Conservation (phyloP, 331 rosid genomes). For the Malus hybrid region DNA sequence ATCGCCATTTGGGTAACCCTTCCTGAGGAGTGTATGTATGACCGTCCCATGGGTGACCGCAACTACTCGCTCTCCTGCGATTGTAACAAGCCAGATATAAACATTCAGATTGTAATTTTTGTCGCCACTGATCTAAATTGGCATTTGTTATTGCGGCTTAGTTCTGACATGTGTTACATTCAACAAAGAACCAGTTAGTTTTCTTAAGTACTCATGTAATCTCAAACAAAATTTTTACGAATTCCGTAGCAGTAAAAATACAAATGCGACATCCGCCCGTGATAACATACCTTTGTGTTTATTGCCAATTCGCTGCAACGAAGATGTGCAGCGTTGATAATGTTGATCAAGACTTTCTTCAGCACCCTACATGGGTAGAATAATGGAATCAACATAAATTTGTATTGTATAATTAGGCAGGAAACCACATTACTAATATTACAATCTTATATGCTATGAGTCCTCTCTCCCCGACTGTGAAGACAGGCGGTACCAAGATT, state of each 20-base stretch:
- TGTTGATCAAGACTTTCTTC: conserved; percentile 84
- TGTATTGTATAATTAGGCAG: background rate
- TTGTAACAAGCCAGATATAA: conserved; percentile 2
- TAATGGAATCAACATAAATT: conserved; percentile 10
- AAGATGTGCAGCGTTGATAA: conserved; percentile 61
- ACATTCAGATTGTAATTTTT: background rate
- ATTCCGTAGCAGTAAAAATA: background rate
- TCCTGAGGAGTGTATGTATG: conserved; percentile 42
- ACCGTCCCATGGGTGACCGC: conserved; percentile 76
- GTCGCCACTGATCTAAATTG: background rate
- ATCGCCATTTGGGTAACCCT: conserved; percentile 37
- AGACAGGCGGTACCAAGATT: background rate
- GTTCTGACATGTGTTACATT: background rate
- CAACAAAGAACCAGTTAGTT: background rate
- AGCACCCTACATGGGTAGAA: conserved; percentile 56
- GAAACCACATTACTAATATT: background rate
- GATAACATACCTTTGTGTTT: conserved; percentile 61
- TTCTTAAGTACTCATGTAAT: background rate
- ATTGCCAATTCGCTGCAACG: conserved; percentile 47
- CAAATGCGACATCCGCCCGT: background rate
- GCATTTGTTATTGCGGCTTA: background rate
- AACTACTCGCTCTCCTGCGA: conserved; percentile 61
- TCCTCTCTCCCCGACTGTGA: background rate
- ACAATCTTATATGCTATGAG: background rate
- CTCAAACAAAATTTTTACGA: background rate